Conservation (phyloP, 768 basidiomycete genomes). For the Leucosporidium creatinivorum region DNA sequence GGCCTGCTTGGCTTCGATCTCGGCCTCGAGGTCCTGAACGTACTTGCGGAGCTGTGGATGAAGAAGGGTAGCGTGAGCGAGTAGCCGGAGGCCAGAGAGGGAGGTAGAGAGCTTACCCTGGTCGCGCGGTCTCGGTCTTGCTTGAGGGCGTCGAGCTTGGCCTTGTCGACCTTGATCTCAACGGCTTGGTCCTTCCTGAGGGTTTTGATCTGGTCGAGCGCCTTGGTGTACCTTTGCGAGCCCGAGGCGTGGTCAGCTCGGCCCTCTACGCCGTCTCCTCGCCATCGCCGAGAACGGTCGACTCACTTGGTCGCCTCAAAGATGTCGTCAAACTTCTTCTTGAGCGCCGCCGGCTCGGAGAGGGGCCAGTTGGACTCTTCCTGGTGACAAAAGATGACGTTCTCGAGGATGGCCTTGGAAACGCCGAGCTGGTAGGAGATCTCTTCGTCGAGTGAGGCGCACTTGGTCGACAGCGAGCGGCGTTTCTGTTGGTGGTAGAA, state of each 20-base stretch:
- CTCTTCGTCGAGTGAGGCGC: conserved; percentile 90
- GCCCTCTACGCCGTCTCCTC: neutral
- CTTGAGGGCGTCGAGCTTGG: conserved; percentile 64
- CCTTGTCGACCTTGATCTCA: conserved; percentile 81
- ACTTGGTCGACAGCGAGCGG: conserved; percentile 88
- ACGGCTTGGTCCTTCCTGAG: conserved; percentile 83
- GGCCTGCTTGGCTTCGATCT: conserved; percentile 67
- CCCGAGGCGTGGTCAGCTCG: neutral
- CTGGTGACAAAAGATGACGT: conserved; percentile 99
- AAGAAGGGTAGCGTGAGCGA: too few species aligned
- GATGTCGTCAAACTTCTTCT: conserved; percentile 99
- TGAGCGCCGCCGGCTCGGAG: conserved; percentile 76
- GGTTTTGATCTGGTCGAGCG: conserved; percentile 80
- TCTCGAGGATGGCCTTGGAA: conserved; percentile 95
- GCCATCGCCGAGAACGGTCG: neutral
- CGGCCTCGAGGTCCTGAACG: conserved; percentile 65
- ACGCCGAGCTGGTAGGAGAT: conserved; percentile 90
- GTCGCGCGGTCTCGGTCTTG: conserved; percentile 75
- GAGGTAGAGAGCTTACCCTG: conserved; percentile 46
- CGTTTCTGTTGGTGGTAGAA: conserved; percentile 49
- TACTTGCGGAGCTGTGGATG: conserved; percentile 15
- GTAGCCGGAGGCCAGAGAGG: neutral
- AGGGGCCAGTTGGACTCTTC: conserved; percentile 99
- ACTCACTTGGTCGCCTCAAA: conserved; percentile 90
- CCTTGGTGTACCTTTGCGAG: conserved; percentile 77